Evolutionary conservation across 129 eudicot genomes (phyloP).

Genomic region (Silybum marianum): DNA sequence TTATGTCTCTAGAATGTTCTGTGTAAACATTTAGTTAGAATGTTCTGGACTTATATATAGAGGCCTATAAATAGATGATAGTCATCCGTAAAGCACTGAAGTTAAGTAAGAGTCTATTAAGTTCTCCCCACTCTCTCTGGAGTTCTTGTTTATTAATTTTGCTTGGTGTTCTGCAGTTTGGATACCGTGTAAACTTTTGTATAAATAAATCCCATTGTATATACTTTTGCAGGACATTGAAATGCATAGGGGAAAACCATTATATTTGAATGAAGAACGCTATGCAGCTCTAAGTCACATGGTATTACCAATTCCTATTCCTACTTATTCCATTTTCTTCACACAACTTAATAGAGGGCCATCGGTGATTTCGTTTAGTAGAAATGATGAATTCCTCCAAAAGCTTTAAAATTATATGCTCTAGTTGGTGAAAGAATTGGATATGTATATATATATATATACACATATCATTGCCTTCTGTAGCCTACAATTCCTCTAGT

Average conservation of each 20-base stretch:
- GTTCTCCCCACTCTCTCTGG: no score
- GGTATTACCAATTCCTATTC: constrained; percentile 47
- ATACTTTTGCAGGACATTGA: constrained; percentile 66
- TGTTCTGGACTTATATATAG: no score
- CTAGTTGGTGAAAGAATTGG: neutral
- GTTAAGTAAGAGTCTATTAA: no score
- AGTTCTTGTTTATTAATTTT: no score
- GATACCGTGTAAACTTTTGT: neutral
- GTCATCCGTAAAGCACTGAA: no score
- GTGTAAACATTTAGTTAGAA: neutral
- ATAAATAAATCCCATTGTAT: neutral
- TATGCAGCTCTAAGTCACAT: constrained; percentile 84
- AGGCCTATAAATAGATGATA: no score
- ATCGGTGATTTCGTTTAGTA: no score
- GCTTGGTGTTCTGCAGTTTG: no score
- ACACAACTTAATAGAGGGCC: neutral
- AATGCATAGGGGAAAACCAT: constrained; percentile 93
- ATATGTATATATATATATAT: no score
- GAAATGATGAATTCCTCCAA: no score
- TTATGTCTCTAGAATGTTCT: neutral
- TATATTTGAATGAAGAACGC: constrained; percentile 81
- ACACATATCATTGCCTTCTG: neutral
- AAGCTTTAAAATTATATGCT: neutral
- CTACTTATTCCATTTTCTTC: neutral
- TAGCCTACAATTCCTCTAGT: neutral